Evolutionary conservation across 768 basidiomycete genomes (phyloP), one percentile per base, ranked within the genome.

Genomic region (Leccinum variicolor): DNA sequence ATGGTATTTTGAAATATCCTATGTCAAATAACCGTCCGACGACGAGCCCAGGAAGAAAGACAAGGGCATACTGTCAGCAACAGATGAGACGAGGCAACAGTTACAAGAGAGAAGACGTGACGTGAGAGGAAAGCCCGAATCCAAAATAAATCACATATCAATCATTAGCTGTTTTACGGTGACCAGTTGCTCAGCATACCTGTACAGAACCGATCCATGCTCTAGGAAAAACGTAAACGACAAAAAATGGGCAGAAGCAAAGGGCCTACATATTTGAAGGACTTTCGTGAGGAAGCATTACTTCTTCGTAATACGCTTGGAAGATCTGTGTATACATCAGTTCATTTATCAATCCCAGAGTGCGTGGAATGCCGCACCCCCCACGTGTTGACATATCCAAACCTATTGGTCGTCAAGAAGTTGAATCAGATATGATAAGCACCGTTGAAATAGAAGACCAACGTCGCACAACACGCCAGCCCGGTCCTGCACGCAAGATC

Each of bases 191-290:
- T 33, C 58, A 21, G 59, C 64, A 3, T 48, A 84, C 88, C 75
- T 90, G 89, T 23, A 86, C 73, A 1, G 89, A 91, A 4, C 90
- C 89, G 34, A 92, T 91, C 89, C 89, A 92, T 43, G 89, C 82
- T 48, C 89, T 90, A 58, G 21, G 23, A 51, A 58, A 17, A 13
- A 17, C 10, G 39, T 62, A 26, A 60, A 19, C 33, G 8, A 11
- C 25, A 25, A 25, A 23, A 21, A 19, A 29, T 19, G 48, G 25
- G 2, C 25, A 29, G 19, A 28, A 3, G 23, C n/a, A 19, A 17
- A 41, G 17, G 3, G 5, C 81, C 57, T 66, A 87, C 87, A 89
- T 90, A 21, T 70, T 78, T 11, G 89, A 90, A 3, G 87, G 80
- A 6, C 80, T 77, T 1, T 77, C 75, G 23, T 77, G 60, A 2